Evolutionary conservation across 1,284 basidiomycete species (phyloP).

Genomic region (Sporisorium sorghi): DNA sequence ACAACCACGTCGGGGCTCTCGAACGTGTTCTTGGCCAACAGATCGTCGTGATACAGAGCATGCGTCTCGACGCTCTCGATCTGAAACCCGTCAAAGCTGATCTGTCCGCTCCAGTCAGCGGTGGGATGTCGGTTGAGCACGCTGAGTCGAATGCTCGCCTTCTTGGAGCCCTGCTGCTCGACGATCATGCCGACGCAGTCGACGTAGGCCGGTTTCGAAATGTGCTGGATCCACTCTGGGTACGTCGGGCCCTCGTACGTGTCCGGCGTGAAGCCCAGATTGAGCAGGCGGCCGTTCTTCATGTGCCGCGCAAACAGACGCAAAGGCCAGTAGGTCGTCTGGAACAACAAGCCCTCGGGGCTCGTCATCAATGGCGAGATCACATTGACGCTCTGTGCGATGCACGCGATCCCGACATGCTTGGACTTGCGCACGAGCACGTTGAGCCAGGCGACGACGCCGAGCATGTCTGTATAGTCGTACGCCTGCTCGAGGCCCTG

Average conservation of each 20-base stretch:
- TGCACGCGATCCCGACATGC: slow-evolving; percentile 76
- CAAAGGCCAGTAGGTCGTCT: slow-evolving; percentile 75
- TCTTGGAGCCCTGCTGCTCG: slow-evolving; percentile 36
- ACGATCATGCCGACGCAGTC: slow-evolving; percentile 73
- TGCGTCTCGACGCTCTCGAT: slow-evolving; percentile 42
- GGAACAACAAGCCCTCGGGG: slow-evolving; percentile 72
- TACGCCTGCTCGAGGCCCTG: slow-evolving; percentile 76
- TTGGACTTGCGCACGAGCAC: slow-evolving; percentile 76
- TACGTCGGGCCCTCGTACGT: slow-evolving; percentile 73
- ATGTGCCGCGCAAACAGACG: slow-evolving; percentile 75
- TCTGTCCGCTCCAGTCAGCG: slow-evolving; percentile 39
- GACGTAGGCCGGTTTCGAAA: slow-evolving; percentile 70
- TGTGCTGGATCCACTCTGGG: slow-evolving; percentile 72
- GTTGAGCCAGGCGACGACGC: slow-evolving; percentile 76
- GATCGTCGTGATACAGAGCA: slow-evolving; percentile 35
- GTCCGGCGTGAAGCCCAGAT: slow-evolving; percentile 71
- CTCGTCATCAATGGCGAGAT: slow-evolving; percentile 72
- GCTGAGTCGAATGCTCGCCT: slow-evolving; percentile 71
- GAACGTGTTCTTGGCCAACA: slow-evolving; percentile 48
- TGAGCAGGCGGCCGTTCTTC: slow-evolving; percentile 72
- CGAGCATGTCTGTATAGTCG: slow-evolving; percentile 76
- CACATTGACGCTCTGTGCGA: slow-evolving; percentile 76
- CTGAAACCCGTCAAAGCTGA: slow-evolving; percentile 35
- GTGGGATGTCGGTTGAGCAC: slow-evolving; percentile 72
- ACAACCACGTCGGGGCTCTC: slow-evolving; percentile 39